These are phyloP conservation scores for Volutella citrinella DNA, from an alignment of 2,329 filamentous ascomycete genomes.

Conservation along the genomic window DNA sequence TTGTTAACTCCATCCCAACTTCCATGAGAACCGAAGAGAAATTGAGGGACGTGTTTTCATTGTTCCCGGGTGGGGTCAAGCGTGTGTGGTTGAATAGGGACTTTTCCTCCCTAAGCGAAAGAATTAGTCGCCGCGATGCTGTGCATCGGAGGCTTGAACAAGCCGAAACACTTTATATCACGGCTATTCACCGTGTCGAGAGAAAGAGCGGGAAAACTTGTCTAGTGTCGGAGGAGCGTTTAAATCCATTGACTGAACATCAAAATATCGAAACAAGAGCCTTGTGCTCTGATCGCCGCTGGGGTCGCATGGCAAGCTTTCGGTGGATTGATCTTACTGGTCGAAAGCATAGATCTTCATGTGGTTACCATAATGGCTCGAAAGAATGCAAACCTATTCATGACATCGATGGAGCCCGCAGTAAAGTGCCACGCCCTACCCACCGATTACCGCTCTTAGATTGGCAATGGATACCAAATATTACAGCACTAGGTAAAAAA, in stretches of 20 bases:
- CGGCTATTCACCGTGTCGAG: constrained; percentile 70
- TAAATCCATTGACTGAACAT: too few relatives aligned
- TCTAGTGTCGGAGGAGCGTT: constrained; percentile 46
- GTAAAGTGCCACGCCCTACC: constrained; percentile 77
- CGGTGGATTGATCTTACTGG: too few relatives aligned
- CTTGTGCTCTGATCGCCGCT: too few relatives aligned
- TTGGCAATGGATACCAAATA: constrained; percentile 68
- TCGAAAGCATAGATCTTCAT: too few relatives aligned
- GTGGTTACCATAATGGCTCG: too few relatives aligned
- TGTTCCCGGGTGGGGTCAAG: constrained; percentile 90
- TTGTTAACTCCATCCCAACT: constrained; percentile 84
- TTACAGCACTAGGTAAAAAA: constrained; percentile 82
- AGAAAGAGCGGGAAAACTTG: constrained; percentile 60
- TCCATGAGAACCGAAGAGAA: constrained; percentile 88
- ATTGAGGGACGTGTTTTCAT: constrained; percentile 82
- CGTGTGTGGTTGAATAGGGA: constrained; percentile 98
- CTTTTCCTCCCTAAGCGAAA: constrained; percentile 76
- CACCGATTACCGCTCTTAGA: constrained; percentile 67
- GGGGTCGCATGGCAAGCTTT: too few relatives aligned
- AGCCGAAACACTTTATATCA: constrained; percentile 83
- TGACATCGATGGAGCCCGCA: too few relatives aligned
- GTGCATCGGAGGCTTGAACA: constrained; percentile 71
- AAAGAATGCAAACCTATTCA: too few relatives aligned
- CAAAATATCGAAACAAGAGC: too few relatives aligned
- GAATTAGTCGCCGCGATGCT: constrained; percentile 71